Conservation (phyloP, 306 rosid genomes). For the Begonia masoniana region DNA sequence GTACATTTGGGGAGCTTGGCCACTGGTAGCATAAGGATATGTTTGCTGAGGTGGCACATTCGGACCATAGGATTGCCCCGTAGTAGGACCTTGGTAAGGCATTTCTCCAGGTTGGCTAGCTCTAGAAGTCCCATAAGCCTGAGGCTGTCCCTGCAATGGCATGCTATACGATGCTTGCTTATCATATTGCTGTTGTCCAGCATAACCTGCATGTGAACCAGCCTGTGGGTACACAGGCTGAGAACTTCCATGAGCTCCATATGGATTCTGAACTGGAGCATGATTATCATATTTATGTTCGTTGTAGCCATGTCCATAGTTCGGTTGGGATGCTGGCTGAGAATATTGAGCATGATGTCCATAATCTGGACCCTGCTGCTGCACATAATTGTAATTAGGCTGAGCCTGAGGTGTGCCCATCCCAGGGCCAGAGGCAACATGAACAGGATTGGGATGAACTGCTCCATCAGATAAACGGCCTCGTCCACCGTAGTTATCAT, state of each 20-base stretch:
- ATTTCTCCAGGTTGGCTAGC: constrained; percentile 64
- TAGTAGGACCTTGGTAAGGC: constrained; percentile 53
- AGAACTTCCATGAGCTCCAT: constrained; percentile 53
- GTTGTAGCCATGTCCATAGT: constrained; percentile 64
- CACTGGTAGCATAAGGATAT: constrained; percentile 59
- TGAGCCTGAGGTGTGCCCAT: constrained; percentile 34
- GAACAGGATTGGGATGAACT: constrained; percentile 18
- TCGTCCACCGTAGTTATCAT: constrained; percentile 75
- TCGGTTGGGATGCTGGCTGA: constrained; percentile 69
- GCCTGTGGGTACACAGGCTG: constrained; percentile 62
- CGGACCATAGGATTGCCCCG: constrained; percentile 57
- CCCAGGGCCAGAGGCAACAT: constrained; percentile 21
- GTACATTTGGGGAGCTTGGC: constrained; percentile 43
- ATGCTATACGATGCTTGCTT: constrained; percentile 65
- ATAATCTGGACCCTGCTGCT: constrained; percentile 65
- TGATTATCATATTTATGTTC: too few relatives aligned
- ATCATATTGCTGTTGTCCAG: constrained; percentile 63
- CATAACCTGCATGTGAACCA: constrained; percentile 47
- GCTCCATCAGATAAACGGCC: constrained; percentile 11
- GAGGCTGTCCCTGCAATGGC: constrained; percentile 72
- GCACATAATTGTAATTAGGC: constrained; percentile 66
- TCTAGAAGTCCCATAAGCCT: constrained; percentile 71
- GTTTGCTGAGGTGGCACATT: constrained; percentile 59
- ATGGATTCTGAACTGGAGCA: too few relatives aligned
- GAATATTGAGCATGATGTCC: constrained; percentile 52